A percentile compares a stretch with the other conserved stretches of the same genome.
Conservation (phyloP, 2,329 filamentous ascomycete species). For the Aspergillus caelatus region DNA sequence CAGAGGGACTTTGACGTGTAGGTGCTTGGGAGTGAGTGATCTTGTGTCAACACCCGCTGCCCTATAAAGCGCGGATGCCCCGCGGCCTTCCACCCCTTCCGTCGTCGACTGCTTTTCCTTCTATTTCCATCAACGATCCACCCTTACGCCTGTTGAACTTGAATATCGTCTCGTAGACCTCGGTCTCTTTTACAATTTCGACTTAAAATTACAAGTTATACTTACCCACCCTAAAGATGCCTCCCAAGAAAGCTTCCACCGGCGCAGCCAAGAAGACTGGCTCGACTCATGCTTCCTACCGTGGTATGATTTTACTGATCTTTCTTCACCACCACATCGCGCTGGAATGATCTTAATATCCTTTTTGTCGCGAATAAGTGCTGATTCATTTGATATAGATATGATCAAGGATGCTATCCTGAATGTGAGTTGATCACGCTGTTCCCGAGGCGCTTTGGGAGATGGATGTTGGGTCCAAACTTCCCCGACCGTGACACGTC, state of each 20-base stretch:
- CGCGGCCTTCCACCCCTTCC: conserved; percentile 43
- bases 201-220: conserved; percentile 15
- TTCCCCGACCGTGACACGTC: conserved; percentile 42
- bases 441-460: conserved; percentile 50
- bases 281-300: conserved; percentile 65
- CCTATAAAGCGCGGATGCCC: conserved; percentile 48
- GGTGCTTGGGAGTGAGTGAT: conserved; percentile 39
- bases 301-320: conserved; percentile 59
- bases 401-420: conserved; percentile 75
- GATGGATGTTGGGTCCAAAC: conserved; percentile 38
- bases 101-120: conserved; percentile 37
- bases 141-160: conserved; percentile 12
- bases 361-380: conserved; percentile 55
- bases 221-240: conserved; percentile 52
- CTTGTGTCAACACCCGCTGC: conserved; percentile 45
- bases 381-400: conserved; percentile 60
- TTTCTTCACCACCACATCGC: conserved; percentile 51
- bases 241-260: conserved; percentile 64
- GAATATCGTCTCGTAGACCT: conserved; percentile 14
- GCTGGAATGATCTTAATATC: conserved; percentile 36
- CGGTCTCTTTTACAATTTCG: conserved; percentile 9
- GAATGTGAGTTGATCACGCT: conserved; percentile 63
- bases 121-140: conserved; percentile 22
- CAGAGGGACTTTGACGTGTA: conserved; percentile 27
- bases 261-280: conserved; percentile 62